A percentile compares a stretch with the other conserved stretches of the same genome.
These are phyloP conservation scores for Anisodus tanguticus DNA, from an alignment of 257 asterid species.

Conservation along the genomic window DNA sequence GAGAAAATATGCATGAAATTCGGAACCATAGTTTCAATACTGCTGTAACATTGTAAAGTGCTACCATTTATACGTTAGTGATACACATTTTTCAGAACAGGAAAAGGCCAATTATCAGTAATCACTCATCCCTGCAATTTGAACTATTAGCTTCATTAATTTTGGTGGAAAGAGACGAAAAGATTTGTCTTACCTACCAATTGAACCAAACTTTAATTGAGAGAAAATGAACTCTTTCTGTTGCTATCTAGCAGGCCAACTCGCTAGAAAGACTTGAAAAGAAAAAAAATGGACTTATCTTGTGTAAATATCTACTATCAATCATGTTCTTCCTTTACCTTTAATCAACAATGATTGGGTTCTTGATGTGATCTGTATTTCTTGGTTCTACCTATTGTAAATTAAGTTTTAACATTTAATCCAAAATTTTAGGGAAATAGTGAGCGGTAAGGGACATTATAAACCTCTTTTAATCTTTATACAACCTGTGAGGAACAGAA, in stretches of 20 bases:
- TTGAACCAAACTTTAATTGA: background rate
- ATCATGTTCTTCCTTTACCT: background rate
- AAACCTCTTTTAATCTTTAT: background rate
- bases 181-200: background rate
- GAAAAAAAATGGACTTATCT: background rate
- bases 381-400: too few species aligned
- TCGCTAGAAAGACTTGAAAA: background rate
- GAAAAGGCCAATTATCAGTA: background rate
- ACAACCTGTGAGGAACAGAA: too few species aligned
- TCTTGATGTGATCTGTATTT: background rate
- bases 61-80: background rate
- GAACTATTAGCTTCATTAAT: background rate
- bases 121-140: background rate
- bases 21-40: conserved; percentile 12
- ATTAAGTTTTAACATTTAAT: background rate
- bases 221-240: too few species aligned
- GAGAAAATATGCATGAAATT: conserved; percentile 24
- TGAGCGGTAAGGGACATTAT: background rate
- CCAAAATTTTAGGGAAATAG: background rate
- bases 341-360: background rate
- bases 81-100: background rate
- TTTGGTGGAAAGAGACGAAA: background rate
- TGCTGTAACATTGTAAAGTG: conserved; percentile 24
- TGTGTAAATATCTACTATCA: background rate
- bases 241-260: background rate